Base-by-base conservation (phyloP, 2,329 filamentous ascomycete genomes). In the Botrytis porri region DNA sequence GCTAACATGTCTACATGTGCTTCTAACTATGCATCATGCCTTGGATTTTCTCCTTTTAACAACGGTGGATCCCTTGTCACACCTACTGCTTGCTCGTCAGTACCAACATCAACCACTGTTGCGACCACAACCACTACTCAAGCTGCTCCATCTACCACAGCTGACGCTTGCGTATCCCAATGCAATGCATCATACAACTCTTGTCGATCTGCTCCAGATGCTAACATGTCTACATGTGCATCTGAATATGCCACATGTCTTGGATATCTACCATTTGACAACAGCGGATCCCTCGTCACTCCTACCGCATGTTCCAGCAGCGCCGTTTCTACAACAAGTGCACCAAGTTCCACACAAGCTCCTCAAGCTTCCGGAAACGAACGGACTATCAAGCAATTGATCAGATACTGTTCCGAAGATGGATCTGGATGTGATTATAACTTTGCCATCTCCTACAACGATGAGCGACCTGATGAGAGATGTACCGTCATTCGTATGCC, bases 341-440 rank as follows among this genome's bases (percentile, higher is more conserved):
- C 22, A 8, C 32, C 35, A 37, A 9, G 8, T 48, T 32, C 65
- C 25, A 35, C 32, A 51, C 48, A n/a, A 25, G 8, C 35, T 10
- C 54, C 48, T 29, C 45, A 51, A 25, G 43, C 37, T n/a, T 20
- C 35, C 48, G 25, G 8, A 5, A n/a, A n/a, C 22, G 39, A n/a
- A n/a, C 25, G 35, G 66, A 69, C 66, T 32, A 14, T 69, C 39
- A 69, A 69, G 51, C 18, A 69, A 22, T 69, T 69, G 35, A 59
- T 1, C 37, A 69, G 66, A 69, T 69, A 69, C 9, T 59, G 66
- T 29, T 57, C 35, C 7, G 48, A 25, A 7, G 35, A 69, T 32
- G 45, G 45, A 57, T 41, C 65, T 20, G 65, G 65, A 57, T 69
- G 65, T 22, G 65, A 69, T 29, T 69, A 69, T 16, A 69, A 69